A percentile compares a stretch with the other conserved stretches of the same genome.
phyloP scores from a whole-genome alignment of 2,329 filamentous ascomycete genomes.

The Fusarium sp. region DNA sequence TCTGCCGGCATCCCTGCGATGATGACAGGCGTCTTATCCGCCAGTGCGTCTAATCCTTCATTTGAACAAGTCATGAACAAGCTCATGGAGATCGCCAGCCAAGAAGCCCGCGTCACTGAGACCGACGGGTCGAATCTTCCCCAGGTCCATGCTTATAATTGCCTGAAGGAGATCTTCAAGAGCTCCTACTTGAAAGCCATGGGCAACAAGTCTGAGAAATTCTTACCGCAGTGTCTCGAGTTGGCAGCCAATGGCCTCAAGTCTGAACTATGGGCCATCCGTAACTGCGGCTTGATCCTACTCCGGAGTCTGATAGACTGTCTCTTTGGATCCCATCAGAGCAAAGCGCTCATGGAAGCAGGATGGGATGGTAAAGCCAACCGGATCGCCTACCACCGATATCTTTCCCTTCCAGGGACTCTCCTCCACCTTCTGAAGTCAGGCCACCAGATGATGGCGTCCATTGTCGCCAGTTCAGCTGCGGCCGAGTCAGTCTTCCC shows the following conservation, averaged over 20 bases:
- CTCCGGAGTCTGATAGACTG: slow-evolving; percentile 85
- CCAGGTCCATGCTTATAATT: slow-evolving; percentile 95
- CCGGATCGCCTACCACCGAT: slow-evolving; percentile 74
- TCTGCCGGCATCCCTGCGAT: slow-evolving; percentile 92
- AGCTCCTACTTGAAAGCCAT: slow-evolving; percentile 79
- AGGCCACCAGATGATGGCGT: slow-evolving; percentile 55
- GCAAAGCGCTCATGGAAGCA: slow-evolving; percentile 66
- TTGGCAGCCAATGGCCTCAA: slow-evolving; percentile 83
- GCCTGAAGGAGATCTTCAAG: slow-evolving; percentile 89
- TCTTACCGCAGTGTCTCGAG: slow-evolving; percentile 76
- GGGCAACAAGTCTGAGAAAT: slow-evolving; percentile 74
- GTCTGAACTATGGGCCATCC: slow-evolving; percentile 89
- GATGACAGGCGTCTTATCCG: slow-evolving; percentile 80
- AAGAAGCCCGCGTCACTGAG: slow-evolving; percentile 60
- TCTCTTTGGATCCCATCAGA: slow-evolving; percentile 79
- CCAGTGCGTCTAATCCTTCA: slow-evolving; percentile 65
- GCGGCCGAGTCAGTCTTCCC: slow-evolving; percentile 80
- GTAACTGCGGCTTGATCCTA: slow-evolving; percentile 91
- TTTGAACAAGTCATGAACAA: slow-evolving; percentile 71
- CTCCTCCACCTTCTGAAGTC: slow-evolving; percentile 69
- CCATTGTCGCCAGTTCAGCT: slow-evolving; percentile 44
- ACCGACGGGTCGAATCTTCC: slow-evolving; percentile 74
- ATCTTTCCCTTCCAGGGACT: slow-evolving; percentile 69
- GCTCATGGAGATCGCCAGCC: slow-evolving; percentile 66
- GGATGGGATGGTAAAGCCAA: slow-evolving; percentile 71